Evolutionary conservation across 305 asterid genomes (phyloP).

Genomic region (Salvia sclarea): DNA sequence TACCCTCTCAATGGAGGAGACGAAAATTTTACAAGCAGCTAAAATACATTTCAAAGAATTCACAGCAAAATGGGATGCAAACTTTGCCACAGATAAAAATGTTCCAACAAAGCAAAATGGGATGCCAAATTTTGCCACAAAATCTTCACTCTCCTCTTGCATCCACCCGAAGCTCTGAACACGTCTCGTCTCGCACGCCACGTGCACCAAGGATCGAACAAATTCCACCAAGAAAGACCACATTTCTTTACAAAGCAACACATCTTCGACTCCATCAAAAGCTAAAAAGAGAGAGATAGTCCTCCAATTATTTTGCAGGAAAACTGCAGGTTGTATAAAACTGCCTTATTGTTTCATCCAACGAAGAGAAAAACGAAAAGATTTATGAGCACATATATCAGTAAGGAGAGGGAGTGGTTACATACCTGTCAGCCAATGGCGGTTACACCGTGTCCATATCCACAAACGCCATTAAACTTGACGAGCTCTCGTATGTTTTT

Average conservation of each 20-base stretch:
- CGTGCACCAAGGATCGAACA: constrained; percentile 31
- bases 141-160: constrained; percentile 4
- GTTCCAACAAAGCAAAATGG: neutral
- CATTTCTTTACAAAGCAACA: neutral
- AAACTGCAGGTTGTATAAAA: neutral
- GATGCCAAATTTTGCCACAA: constrained; percentile 6
- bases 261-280: neutral
- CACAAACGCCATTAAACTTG: constrained; percentile 17
- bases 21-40: constrained; percentile 14
- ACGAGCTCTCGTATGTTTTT: neutral
- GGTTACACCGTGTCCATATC: constrained; percentile 12
- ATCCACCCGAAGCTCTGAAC: constrained; percentile 20
- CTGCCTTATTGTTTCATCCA: neutral
- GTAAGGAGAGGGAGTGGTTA: constrained; percentile 1
- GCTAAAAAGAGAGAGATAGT: neutral
- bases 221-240: constrained; percentile 8
- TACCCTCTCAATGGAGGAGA: constrained; percentile 6
- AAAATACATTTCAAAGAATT: neutral
- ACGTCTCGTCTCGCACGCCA: constrained; percentile 16
- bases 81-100: neutral
- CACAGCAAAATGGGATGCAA: constrained; percentile 9
- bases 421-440: constrained; percentile 37
- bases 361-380: neutral
- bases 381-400: neutral
- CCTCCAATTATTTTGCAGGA: neutral